Conservation (phyloP, 805 yeast species). For the Candida insectalens region DNA sequence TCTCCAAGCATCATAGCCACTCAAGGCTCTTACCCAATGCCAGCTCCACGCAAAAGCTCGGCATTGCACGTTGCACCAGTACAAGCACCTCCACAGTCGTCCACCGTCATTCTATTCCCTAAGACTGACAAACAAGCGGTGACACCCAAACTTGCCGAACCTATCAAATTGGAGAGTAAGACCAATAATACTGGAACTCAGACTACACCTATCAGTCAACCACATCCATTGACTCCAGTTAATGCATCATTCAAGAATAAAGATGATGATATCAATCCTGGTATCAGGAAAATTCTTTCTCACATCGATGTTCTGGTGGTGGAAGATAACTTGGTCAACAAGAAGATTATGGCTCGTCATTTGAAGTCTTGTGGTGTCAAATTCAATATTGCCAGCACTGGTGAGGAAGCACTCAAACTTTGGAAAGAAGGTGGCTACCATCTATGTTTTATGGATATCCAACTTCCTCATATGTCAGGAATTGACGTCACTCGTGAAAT, state of each 20-base stretch:
- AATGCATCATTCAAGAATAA: not conserved
- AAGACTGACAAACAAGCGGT: conserved; percentile 22
- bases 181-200: not conserved
- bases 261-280: conserved; percentile 10
- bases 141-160: conserved; percentile 10
- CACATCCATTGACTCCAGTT: not conserved
- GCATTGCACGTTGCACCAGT: not conserved
- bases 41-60: conserved; percentile 14
- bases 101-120: conserved; percentile 41
- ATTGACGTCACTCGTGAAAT: conserved; percentile 91
- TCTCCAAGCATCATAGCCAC: no score
- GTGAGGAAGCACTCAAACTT: conserved; percentile 88
- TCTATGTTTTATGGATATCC: conserved; percentile 93
- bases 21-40: no score
- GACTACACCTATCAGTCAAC: no score
- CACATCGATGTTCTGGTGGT: conserved; percentile 87
- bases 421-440: conserved; percentile 96
- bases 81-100: conserved; percentile 14
- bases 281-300: conserved; percentile 65
- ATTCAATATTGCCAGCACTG: conserved; percentile 82
- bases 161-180: not conserved
- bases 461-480: conserved; percentile 92
- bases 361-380: conserved; percentile 77
- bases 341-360: conserved; percentile 82
- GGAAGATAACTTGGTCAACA: conserved; percentile 93